Conservation (phyloP, 345 rosid genomes). For the Arabidopsis suecica region DNA sequence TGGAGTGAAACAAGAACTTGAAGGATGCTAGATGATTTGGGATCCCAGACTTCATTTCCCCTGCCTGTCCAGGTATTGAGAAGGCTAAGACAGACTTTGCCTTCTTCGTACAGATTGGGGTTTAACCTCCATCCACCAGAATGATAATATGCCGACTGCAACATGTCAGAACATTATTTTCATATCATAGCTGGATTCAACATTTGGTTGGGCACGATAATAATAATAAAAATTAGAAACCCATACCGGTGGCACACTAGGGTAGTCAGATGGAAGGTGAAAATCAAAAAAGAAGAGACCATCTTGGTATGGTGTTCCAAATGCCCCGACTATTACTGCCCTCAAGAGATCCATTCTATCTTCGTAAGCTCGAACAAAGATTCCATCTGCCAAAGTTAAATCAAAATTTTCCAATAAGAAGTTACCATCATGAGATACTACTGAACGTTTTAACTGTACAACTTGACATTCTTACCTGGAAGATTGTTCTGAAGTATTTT, state of each 20-base stretch:
- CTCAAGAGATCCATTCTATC: constrained; percentile 95
- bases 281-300: constrained; percentile 98
- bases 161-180: constrained; percentile 31
- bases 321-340: constrained; percentile 92
- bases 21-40: constrained; percentile 92
- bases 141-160: constrained; percentile 93
- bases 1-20: constrained; percentile 98
- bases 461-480: constrained; percentile 65
- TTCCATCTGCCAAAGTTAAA: constrained; percentile 66
- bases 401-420: background rate
- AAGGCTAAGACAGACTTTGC: constrained; percentile 99
- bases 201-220: background rate
- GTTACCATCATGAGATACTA: constrained; percentile 20
- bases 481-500: constrained; percentile 94
- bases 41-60: constrained; percentile 98
- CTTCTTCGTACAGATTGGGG: constrained; percentile 94
- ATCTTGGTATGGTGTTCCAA: constrained; percentile 98
- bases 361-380: constrained; percentile 87
- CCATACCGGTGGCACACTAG: constrained; percentile 87
- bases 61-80: constrained; percentile 96
- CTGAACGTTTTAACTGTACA: background rate
- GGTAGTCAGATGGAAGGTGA: constrained; percentile 87
- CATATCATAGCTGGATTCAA: constrained; percentile 11
- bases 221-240: constrained; percentile 24
- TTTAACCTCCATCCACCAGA: constrained; percentile 99